A percentile compares a stretch with the other conserved stretches of the same genome.
phyloP scores from a whole-genome alignment of 2,329 filamentous ascomycete species.

The Xylariaceae sp. region DNA sequence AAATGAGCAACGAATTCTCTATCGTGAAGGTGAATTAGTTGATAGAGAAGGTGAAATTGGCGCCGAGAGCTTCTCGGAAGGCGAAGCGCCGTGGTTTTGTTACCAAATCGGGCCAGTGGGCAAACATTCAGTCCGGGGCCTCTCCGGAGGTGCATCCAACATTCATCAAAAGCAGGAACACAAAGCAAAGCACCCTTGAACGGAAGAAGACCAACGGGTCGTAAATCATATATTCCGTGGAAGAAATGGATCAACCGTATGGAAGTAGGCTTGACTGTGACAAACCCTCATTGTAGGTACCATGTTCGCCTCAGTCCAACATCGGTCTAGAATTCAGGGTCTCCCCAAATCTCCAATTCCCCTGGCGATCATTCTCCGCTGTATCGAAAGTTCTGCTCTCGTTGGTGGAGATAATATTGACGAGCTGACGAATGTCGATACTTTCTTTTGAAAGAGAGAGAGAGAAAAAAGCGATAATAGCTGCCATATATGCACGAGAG shows the following conservation, averaged over 20 bases:
- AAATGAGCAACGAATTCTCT: too few relatives aligned
- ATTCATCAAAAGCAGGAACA: neutral
- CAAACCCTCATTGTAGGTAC: too few relatives aligned
- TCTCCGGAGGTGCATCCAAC: too few relatives aligned
- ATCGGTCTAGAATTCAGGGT: neutral
- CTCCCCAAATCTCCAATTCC: constrained; percentile 12
- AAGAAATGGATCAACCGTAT: neutral
- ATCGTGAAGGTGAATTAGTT: too few relatives aligned
- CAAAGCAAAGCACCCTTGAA: too few relatives aligned
- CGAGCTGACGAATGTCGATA: neutral
- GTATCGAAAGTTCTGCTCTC: neutral
- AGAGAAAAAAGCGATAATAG: neutral
- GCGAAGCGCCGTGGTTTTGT: too few relatives aligned
- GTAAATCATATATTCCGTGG: too few relatives aligned
- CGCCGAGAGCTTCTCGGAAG: too few relatives aligned
- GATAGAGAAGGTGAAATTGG: too few relatives aligned
- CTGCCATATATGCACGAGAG: neutral
- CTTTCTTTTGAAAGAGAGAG: neutral
- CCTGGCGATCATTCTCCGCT: neutral
- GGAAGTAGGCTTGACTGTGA: neutral
- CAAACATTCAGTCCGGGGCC: too few relatives aligned
- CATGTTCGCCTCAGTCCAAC: neutral
- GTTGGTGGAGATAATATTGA: constrained; percentile 10
- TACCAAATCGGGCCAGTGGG: too few relatives aligned
- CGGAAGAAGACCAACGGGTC: too few relatives aligned